A percentile compares a stretch with the other conserved stretches of the same genome.
These are phyloP conservation scores for Umbelopsis vinacea DNA, from an alignment of 192 early-diverging fungal genomes.

Conservation along the genomic window DNA sequence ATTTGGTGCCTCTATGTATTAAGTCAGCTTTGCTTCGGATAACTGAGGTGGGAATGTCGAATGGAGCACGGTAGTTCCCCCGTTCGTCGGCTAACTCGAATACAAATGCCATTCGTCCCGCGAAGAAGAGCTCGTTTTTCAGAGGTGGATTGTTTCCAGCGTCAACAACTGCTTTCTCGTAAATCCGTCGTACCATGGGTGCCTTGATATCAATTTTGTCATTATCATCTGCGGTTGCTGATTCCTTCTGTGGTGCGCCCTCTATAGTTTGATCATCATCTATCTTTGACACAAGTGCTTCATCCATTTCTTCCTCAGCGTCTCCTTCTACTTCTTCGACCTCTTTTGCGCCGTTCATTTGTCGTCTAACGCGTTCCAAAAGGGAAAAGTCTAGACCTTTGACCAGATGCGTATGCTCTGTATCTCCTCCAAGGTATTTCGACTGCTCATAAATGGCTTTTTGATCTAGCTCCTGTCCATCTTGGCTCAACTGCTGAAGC, in stretches of 20 bases:
- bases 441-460: constrained; percentile 73
- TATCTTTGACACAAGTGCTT: constrained; percentile 41
- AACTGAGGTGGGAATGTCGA: constrained; percentile 71
- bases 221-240: constrained; percentile 31
- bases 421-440: constrained; percentile 89
- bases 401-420: constrained; percentile 88
- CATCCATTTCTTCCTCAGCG: constrained; percentile 47
- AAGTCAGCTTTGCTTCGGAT: constrained; percentile 81
- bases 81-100: constrained; percentile 64
- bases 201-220: constrained; percentile 31
- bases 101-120: constrained; percentile 78
- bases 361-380: constrained; percentile 72
- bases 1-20: constrained; percentile 19
- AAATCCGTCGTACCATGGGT: neutral
- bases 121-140: constrained; percentile 72
- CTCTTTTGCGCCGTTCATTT: constrained; percentile 47
- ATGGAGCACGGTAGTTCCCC: constrained; percentile 48
- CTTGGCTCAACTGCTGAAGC: constrained; percentile 53
- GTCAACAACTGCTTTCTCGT: constrained; percentile 14
- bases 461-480: constrained; percentile 47
- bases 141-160: constrained; percentile 42
- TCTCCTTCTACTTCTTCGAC: constrained; percentile 40
- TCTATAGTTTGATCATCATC: constrained; percentile 4
- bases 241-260: constrained; percentile 37
- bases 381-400: constrained; percentile 91